Evolutionary conservation across 768 basidiomycete species (phyloP), one percentile per base, ranked within the genome.

Genomic region (Pisolithus marmoratus): DNA sequence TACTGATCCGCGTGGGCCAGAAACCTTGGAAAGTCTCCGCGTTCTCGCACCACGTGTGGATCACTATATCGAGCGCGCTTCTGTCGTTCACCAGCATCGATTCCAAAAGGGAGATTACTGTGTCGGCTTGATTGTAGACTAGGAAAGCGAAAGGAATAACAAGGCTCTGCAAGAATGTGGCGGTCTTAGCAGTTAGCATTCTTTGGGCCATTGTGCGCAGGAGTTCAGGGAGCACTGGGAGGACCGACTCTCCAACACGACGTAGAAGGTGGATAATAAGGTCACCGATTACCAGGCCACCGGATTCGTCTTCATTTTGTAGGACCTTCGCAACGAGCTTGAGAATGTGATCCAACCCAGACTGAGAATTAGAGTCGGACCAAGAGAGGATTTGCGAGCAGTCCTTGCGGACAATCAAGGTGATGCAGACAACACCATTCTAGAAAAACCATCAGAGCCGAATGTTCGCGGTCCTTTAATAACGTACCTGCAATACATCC

Each of bases 31-130:
- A 90, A 5, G 87, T 91, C 67, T 92, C 89, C 12, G 87, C 85
- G 60, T 94, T 94, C 65, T 99, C 95, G 62, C 89, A 90, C 95
- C 94, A 97, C 0, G 89, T 85, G 50, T 85, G 81, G 24, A 98
- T 78, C n/a, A 99, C 75, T 44, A 97, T 79, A 54, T 94, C 85
- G n/a, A 97, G 77, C 0, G 81, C 90, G 0, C 78, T 76, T 26
- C 82, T 77, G 20, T 78, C 82, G 42, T 80, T 72, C 9, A 85
- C 73, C 12, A 69, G 72, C 56, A 81, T 84, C 11, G 79, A 72
- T 59, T 94, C 90, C 20, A 98, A 74, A 26, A 96, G 76, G 12
- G 77, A 72, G 17, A 98, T 73, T 2, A 94, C 85, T 0, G 83
- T 82, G 56, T 92, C 86, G 22, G 84, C 81, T 62, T 96, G 90